Evolutionary conservation across 2,329 filamentous ascomycete genomes (phyloP), one percentile per base, ranked within the genome.

Genomic region (Fusarium liriodendri): DNA sequence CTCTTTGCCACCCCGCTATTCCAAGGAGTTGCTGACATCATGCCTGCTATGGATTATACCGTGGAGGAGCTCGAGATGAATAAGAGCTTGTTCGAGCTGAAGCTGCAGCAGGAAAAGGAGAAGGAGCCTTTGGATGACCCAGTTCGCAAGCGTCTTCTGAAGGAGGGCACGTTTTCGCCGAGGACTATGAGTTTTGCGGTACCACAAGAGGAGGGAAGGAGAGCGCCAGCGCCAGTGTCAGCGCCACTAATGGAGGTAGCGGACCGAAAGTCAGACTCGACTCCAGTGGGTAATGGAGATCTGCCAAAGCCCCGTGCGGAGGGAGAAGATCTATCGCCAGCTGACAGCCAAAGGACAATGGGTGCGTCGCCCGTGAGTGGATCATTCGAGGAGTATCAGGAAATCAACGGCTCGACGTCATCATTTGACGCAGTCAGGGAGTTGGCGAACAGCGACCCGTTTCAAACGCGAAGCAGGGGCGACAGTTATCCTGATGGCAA

Each of bases 1-100:
- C 90, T 98, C 77, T 98, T 98, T 81, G 97, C 96, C 18, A 91
- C 95, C 58, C 97, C 97, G 1, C 88, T 99, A 0, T 99, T 99
- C 80, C 91, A 95, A 79, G 94, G 93, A 9, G 92, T 98, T 9
- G 91, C 94, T 33, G 94, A 97, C 76, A 89, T 98, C 38, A 89
- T 98, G 79, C 95, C 97, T 2, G 90, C 89, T 25, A 94, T 98
- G 91, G 86, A 88, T 60, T 98, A 97, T 82, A 94, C 93, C 14
- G 92, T 97, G 14, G 90, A 93, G 29, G 95, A 98, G 82, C 91
- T 98, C 27, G 87, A 93, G 60, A 85, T 85, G 67, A 98, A 98
- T 82, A 94, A 93, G 81, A 83, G 84, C 3, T 87, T 92, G 7
- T 98, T 97, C 88, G 89, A 94, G 76, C 84, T 84, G 57, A 91